Evolutionary conservation across 352 stramenopile species (phyloP), one percentile per base, ranked within the genome.

Genomic region (Pythium insidiosum): DNA sequence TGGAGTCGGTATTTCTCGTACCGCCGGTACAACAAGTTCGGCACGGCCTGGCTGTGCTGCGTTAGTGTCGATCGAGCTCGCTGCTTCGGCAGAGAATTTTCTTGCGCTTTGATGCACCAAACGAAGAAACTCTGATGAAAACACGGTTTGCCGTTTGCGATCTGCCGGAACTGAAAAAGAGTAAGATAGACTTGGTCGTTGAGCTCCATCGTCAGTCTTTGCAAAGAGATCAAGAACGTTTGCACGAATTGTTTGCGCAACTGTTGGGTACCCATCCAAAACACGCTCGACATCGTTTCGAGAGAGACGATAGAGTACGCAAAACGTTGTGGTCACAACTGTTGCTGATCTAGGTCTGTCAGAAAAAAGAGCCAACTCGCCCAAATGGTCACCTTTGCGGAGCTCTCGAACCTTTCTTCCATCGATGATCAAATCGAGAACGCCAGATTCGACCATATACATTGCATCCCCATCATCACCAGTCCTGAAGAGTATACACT

Each of bases 301-400:
- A 20, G 72, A 75, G 2, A 89, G 56, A 43, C 71, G 71, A 58
- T 86, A 89, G 0, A 89, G 59, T 18, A 83, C 73, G 6, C 62
- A 73, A 40, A 84, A 89, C 1, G 77, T 89, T 0, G 58, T 71
- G 0, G 77, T 83, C n/a, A 77, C 47, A 10, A 89, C 69, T 0
- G 73, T 73, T 6, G 78, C 78, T 1, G 78, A 77, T 5, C 78
- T 62, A 13, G 50, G 61, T 16, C 72, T 63, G 13, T 68, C 68
- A 0, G 75, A 86, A 23, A 91, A 87, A 0, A 91, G 56, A 0
- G 75, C 87, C 2, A 91, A 41, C 29, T 64, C 64, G 12, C 45
- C 60, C 18, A 66, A 63, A 44, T 54, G 72, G 25, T 53, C 53
- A 10, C 58, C 50, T 49, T 65, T 66, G 15, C 55, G 11, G 1